phyloP scores from a whole-genome alignment of 148 eudicot genomes.

The Spergularia marina region DNA sequence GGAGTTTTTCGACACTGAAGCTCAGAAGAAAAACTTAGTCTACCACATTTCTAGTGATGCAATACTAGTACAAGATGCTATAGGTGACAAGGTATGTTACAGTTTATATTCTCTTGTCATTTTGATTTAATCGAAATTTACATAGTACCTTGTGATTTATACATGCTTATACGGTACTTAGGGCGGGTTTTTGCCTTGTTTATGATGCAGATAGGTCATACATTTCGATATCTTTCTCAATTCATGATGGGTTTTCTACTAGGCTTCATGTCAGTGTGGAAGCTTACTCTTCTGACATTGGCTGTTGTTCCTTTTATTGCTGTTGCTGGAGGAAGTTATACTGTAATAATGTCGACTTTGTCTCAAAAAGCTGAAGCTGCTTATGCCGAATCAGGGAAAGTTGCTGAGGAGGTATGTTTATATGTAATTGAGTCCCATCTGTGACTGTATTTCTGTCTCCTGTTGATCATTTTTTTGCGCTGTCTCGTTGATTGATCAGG shows the following conservation, averaged over 20 bases:
- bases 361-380: slow-evolving; percentile 61
- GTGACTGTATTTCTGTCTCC: neutral
- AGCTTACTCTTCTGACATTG: slow-evolving; percentile 63
- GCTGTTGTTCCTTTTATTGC: slow-evolving; percentile 65
- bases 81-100: slow-evolving; percentile 62
- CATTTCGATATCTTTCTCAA: slow-evolving; percentile 60
- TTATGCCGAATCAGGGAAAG: slow-evolving; percentile 69
- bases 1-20: slow-evolving; percentile 63
- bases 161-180: no score
- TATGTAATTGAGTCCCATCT: neutral
- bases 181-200: neutral
- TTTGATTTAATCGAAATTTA: neutral
- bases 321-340: slow-evolving; percentile 61
- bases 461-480: neutral
- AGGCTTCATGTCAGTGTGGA: slow-evolving; percentile 65
- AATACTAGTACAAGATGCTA: slow-evolving; percentile 69
- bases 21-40: slow-evolving; percentile 46
- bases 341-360: slow-evolving; percentile 53
- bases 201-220: slow-evolving; percentile 62
- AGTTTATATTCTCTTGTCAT: neutral
- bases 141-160: no score
- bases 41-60: slow-evolving; percentile 70
- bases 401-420: slow-evolving; percentile 63
- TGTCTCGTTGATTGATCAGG: slow-evolving; percentile 35
- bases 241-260: slow-evolving; percentile 55